These are phyloP conservation scores for Stropharia rugosoannulata DNA, from an alignment of 768 basidiomycete species.

Conservation along the genomic window DNA sequence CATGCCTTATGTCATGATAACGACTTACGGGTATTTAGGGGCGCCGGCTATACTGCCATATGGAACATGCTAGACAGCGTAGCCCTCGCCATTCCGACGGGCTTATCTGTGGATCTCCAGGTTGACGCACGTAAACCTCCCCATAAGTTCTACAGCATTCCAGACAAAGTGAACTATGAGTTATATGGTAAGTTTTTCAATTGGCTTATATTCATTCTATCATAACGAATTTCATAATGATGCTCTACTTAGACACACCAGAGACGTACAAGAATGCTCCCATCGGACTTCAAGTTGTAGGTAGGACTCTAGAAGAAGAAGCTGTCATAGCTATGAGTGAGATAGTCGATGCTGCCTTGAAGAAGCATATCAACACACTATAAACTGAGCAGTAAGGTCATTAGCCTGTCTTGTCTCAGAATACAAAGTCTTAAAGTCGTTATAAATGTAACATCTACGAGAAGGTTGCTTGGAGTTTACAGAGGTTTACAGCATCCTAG, in stretches of 20 bases:
- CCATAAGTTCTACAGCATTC: slow-evolving; percentile 42
- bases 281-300: slow-evolving; percentile 64
- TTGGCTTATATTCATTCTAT: not conserved
- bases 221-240: not conserved
- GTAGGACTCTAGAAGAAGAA: slow-evolving; percentile 73
- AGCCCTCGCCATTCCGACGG: slow-evolving; percentile 56
- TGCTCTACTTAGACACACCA: slow-evolving; percentile 49
- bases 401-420: no score
- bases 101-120: slow-evolving; percentile 55
- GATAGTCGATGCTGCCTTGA: slow-evolving; percentile 44
- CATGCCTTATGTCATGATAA: not conserved
- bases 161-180: slow-evolving; percentile 50
- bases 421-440: no score
- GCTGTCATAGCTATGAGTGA: slow-evolving; percentile 70
- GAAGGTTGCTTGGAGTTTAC: no score
- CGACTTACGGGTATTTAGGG: slow-evolving; percentile 26
- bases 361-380: not conserved
- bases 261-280: slow-evolving; percentile 56
- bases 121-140: slow-evolving; percentile 48
- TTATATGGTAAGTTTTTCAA: slow-evolving; percentile 41
- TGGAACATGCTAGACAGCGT: slow-evolving; percentile 72
- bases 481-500: no score
- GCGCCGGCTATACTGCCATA: slow-evolving; percentile 52
- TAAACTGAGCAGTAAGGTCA: no score
- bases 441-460: no score